Base-by-base conservation (phyloP, 305 asterid species). In the Fraxinus nigra region DNA sequence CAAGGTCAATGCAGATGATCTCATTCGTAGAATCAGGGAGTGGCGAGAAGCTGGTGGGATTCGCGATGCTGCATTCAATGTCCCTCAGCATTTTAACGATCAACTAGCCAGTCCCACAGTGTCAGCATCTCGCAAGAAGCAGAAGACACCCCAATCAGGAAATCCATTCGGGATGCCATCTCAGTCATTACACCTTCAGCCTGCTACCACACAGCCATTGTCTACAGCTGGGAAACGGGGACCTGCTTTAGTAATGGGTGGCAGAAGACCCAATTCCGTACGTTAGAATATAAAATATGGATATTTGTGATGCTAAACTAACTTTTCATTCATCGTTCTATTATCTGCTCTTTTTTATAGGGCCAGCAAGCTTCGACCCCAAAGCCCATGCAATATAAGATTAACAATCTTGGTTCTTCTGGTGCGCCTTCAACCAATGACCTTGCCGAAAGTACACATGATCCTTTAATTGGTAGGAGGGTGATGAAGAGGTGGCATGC, bases 401-500 rank as follows among this genome's bases (percentile, higher is more conserved):
- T 73, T 78, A 82, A 83, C 10, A 91, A 83, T 84, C 97, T 80
- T 78, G 89, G 86, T 81, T 84, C 95, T 85, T 81, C 94, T 80
- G 94, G 88, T 80, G 89, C 85, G 26, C 84, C 88, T 46, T 78
- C 84, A 79, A 82, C 87, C 26, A 79, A 87, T 82, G 93, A 89
- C 76, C 87, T 84, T 81, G 85, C 91, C 33, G 95, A 88, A 84
- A 86, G 90, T 88, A 81, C 83, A 69, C 86, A 79, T 13, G 94
- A 90, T 79, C 82, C 98, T 16, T 81, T 93, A 74, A 78, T 94
- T 74, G 98, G 98, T 81, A 90, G 97, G 87, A 94, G 92, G 85
- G 98, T 96, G 90, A 92, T 92, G 98, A 93, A 91, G 75, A 91
- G 97, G 87, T 94, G 97, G 98, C 98, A 97, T 48, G 95, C 85